phyloP scores from a whole-genome alignment of 2,329 filamentous ascomycete genomes.

The Capronia americana region DNA sequence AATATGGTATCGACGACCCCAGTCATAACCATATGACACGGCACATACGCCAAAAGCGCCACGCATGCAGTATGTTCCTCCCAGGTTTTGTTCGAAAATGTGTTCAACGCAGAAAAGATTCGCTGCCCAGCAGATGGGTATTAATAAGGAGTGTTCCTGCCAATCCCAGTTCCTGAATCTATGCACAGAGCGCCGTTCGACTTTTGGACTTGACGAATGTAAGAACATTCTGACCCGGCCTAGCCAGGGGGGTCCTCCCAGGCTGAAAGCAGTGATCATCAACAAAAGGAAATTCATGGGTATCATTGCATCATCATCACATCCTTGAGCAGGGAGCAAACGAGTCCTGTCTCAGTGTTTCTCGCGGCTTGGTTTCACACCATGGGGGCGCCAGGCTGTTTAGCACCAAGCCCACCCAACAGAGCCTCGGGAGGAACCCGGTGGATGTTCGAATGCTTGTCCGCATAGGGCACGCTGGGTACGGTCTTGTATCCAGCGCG shows the following conservation, averaged over 20 bases:
- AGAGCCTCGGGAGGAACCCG: conserved; percentile 56
- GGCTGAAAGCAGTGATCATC: not conserved
- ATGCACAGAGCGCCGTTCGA: conserved; percentile 6
- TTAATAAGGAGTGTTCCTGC: conserved; percentile 10
- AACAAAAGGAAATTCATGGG: conserved; percentile 27
- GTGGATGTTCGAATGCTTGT: conserved; percentile 54
- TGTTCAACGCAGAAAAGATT: not conserved
- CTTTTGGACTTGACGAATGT: not conserved
- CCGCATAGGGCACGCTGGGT: conserved; percentile 52
- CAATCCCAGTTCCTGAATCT: conserved; percentile 5
- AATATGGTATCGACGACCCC: not conserved
- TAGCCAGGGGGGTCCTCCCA: not conserved
- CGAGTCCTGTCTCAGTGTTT: not conserved
- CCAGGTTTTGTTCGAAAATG: not conserved
- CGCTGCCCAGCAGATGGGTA: conserved; percentile 4
- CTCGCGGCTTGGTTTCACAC: conserved; percentile 22
- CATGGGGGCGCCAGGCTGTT: conserved; percentile 26
- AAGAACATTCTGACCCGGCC: not conserved
- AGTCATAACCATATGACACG: conserved; percentile 3
- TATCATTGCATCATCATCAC: conserved; percentile 35
- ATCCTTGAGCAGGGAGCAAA: not conserved
- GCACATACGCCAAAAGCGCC: conserved; percentile 23
- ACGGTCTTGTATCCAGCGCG: conserved; percentile 55
- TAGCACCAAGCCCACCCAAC: conserved; percentile 42
- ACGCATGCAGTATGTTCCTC: conserved; percentile 20